These are phyloP conservation scores for Plasmopara viticola DNA, from an alignment of 352 stramenopile species.

Conservation along the genomic window DNA sequence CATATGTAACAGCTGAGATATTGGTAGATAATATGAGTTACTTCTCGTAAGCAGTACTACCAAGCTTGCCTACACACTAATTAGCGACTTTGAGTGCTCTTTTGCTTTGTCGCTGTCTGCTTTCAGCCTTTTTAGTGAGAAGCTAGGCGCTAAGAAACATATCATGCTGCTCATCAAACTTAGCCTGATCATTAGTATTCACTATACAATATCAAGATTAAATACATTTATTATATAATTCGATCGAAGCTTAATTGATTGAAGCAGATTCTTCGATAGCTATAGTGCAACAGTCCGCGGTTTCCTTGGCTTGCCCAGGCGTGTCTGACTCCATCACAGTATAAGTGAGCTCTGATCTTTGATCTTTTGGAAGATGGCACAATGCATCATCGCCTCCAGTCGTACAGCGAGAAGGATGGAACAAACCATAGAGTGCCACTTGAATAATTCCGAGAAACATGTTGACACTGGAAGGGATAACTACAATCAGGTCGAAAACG, in stretches of 20 bases:
- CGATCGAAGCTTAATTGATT: slow-evolving; percentile 6
- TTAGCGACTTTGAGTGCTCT: too few relatives aligned
- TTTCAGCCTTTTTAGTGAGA: too few relatives aligned
- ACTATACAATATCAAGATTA: too few relatives aligned
- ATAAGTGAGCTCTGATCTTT: slow-evolving; percentile 17
- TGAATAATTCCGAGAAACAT: slow-evolving; percentile 43
- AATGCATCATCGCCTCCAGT: slow-evolving; percentile 10
- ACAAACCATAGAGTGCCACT: slow-evolving; percentile 54
- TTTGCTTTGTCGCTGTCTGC: too few relatives aligned
- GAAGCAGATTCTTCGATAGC: slow-evolving; percentile 19
- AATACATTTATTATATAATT: not conserved
- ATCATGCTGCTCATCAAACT: too few relatives aligned
- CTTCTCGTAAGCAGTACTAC: too few relatives aligned
- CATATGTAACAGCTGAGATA: too few relatives aligned
- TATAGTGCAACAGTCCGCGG: slow-evolving; percentile 30
- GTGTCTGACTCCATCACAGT: slow-evolving; percentile 15
- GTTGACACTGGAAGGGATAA: slow-evolving; percentile 48
- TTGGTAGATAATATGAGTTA: too few relatives aligned
- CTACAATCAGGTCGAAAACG: slow-evolving; percentile 46
- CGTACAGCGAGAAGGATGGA: slow-evolving; percentile 28
- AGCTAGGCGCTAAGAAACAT: too few relatives aligned
- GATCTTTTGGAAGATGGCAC: slow-evolving; percentile 19
- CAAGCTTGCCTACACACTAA: too few relatives aligned
- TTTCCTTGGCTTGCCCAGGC: slow-evolving; percentile 10
- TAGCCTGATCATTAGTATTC: too few relatives aligned